Conservation (phyloP, 83 land plant species). For the Picea engelmannii region DNA sequence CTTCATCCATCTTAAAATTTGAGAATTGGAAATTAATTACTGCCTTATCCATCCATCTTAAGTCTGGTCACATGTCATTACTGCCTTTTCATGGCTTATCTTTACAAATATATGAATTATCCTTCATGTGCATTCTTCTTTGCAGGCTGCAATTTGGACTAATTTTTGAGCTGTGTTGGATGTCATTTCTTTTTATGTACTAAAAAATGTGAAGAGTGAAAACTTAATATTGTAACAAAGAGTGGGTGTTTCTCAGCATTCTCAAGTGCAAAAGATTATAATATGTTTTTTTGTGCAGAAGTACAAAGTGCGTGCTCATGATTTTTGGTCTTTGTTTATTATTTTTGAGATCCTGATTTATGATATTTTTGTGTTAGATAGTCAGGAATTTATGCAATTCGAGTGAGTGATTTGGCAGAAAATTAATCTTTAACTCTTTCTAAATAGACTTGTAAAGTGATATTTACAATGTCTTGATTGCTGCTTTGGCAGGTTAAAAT, state of each 20-base stretch:
- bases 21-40: too few relatives aligned
- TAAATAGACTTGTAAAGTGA: neutral
- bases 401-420: neutral
- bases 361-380: neutral
- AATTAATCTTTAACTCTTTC: neutral
- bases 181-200: neutral
- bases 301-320: neutral
- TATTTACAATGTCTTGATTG: neutral
- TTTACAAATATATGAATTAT: neutral
- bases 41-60: too few relatives aligned
- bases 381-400: neutral
- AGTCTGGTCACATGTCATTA: neutral
- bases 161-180: neutral
- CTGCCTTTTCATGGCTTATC: neutral
- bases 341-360: neutral
- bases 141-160: neutral
- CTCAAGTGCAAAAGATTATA: neutral
- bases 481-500: slow-evolving; percentile 63
- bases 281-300: neutral
- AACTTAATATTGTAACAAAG: neutral
- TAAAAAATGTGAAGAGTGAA: neutral
- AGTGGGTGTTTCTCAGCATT: neutral
- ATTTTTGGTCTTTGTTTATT: too few relatives aligned
- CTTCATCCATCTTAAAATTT: slow-evolving; percentile 1
- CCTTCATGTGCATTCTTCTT: neutral